Evolutionary conservation across 345 rosid genomes (phyloP).

Genomic region (Aquilaria malaccensis): DNA sequence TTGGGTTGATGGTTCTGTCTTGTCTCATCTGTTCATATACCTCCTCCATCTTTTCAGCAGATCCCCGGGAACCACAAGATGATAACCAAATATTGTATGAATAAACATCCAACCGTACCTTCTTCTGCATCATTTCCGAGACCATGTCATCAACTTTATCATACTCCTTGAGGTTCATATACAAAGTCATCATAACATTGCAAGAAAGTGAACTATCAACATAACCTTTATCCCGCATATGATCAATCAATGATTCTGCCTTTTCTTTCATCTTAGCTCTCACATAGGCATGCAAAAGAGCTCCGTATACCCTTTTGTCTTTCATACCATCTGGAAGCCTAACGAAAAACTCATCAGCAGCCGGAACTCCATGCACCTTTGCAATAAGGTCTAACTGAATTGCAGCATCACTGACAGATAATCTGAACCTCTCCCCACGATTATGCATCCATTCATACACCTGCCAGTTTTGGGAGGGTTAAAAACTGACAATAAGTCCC

Average conservation of each 20-base stretch:
- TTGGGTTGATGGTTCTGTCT: constrained; percentile 50
- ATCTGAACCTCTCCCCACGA: constrained; percentile 58
- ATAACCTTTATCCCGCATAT: constrained; percentile 65
- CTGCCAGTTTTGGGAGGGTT: constrained; percentile 21
- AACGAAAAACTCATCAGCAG: constrained; percentile 61
- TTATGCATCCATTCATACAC: constrained; percentile 93
- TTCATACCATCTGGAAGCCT: constrained; percentile 47
- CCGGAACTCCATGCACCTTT: constrained; percentile 67
- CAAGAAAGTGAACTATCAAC: constrained; percentile 62
- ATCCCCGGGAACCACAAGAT: constrained; percentile 64
- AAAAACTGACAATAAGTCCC: background rate
- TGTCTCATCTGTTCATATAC: constrained; percentile 69
- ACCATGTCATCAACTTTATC: constrained; percentile 61
- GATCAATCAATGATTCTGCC: constrained; percentile 59
- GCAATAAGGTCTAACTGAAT: constrained; percentile 86
- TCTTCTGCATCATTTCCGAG: constrained; percentile 74
- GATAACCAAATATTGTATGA: constrained; percentile 96
- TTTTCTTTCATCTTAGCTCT: constrained; percentile 50
- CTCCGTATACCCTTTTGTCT: constrained; percentile 78
- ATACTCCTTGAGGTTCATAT: constrained; percentile 74
- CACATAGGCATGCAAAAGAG: constrained; percentile 78
- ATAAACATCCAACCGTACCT: constrained; percentile 62
- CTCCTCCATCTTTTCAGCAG: constrained; percentile 61
- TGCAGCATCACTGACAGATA: constrained; percentile 83
- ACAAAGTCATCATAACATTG: constrained; percentile 97